Evolutionary conservation across 2,329 filamentous ascomycete species (phyloP), one percentile per base, ranked within the genome.

Genomic region (Paecilomyces variotii): DNA sequence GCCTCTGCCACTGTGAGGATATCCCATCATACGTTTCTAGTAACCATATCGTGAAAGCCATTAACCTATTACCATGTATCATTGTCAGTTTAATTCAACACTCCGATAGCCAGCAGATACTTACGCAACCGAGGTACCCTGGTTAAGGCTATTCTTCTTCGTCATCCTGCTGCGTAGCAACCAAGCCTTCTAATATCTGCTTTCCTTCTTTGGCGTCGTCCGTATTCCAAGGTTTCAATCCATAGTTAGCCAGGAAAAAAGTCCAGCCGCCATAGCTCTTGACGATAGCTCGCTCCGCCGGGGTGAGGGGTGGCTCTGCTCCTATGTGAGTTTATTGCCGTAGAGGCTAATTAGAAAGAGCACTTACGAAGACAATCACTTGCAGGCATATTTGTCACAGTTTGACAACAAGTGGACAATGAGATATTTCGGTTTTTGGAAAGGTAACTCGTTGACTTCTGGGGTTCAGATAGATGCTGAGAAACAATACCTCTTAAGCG

Each of bases 221-320:
- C 0, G 55, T 4, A 1, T 68, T 55, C 62, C 61, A 67, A 0
- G 68, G 65, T 54, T 70, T 70, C 32, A 72, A 56, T 1, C 59
- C 64, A 39, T 57, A 70, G 4, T 32, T 60, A 0, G 10, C 1
- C 58, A 70, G 59, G 35, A 71, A 72, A 2, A 30, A 10, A 1
- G 64, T 65, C 70, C 69, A 71, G 10, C 67, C 63, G 10, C 67
- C 69, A 26, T 69, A 70, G 28, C 45, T 53, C 45, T 69, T 67
- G 56, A 70, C 65, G 10, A 69, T 65, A 2, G 53, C 53, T 12
- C 65, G 64, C 50, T 72, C 65, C 2, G 57, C 63, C 14, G 65
- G 60, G 19, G 61, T 63, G n/a, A 69, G 67, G 10, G 64, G 63
- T 11, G 68, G 68, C 3, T 70, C 68, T 70, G n/a, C 39, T 45